A percentile compares a stretch with the other conserved stretches of the same genome.
Evolutionary conservation across 2,329 filamentous ascomycete genomes (phyloP).

Genomic region (Paracorniculantispora psalliotae): DNA sequence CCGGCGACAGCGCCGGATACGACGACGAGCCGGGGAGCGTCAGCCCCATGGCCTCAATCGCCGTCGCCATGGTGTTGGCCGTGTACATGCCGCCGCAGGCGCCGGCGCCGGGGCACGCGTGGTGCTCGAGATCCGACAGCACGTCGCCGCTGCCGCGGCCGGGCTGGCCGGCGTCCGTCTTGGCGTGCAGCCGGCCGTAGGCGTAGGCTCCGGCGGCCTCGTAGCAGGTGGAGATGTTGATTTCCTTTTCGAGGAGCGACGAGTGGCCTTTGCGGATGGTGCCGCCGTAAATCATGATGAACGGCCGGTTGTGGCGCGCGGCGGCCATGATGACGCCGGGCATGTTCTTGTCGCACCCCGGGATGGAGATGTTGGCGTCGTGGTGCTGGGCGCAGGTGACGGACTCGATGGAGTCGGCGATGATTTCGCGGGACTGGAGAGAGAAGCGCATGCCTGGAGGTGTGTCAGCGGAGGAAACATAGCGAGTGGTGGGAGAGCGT

Average conservation of each 20-base stretch:
- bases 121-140: conserved; percentile 73
- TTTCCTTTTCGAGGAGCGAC: conserved; percentile 64
- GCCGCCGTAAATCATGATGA: conserved; percentile 92
- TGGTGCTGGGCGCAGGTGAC: conserved; percentile 89
- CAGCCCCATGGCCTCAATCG: conserved; percentile 77
- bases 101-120: conserved; percentile 59
- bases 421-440: conserved; percentile 83
- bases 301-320: conserved; percentile 84
- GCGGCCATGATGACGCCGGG: conserved; percentile 88
- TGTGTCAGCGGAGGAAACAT: neutral
- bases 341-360: conserved; percentile 98
- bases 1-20: conserved; percentile 72
- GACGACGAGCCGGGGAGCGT: conserved; percentile 79
- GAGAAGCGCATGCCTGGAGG: conserved; percentile 82
- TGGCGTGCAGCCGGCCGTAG: conserved; percentile 71
- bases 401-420: conserved; percentile 90
- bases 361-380: conserved; percentile 89
- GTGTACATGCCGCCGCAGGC: conserved; percentile 78
- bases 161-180: conserved; percentile 54
- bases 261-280: conserved; percentile 87
- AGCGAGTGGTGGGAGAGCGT: too few species aligned
- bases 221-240: conserved; percentile 87
- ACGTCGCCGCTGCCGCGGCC: conserved; percentile 71
- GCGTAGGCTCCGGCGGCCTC: conserved; percentile 79
- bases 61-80: conserved; percentile 80